A percentile compares a stretch with the other conserved stretches of the same genome.
Evolutionary conservation across 441 rosid genomes (phyloP).

Genomic region (Oxalis stricta): DNA sequence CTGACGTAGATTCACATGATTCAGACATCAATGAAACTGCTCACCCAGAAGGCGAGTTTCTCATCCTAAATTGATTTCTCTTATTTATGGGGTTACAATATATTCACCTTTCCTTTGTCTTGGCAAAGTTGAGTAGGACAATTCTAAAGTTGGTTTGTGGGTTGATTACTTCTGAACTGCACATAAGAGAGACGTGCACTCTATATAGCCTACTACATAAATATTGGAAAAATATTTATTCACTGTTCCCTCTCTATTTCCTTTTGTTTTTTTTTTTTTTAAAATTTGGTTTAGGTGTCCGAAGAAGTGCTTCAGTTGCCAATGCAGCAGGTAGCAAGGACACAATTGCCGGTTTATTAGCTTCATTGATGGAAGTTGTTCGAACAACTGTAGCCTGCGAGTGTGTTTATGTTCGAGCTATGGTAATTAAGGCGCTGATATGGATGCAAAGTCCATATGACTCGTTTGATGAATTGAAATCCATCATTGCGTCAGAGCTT

Average conservation of each 20-base stretch:
- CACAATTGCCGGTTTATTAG: slow-evolving; percentile 81
- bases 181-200: too few species aligned
- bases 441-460: slow-evolving; percentile 99
- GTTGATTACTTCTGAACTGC: too few species aligned
- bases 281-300: slow-evolving; percentile 33
- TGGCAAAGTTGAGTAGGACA: too few species aligned
- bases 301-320: slow-evolving; percentile 54
- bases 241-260: not conserved
- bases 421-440: slow-evolving; percentile 98
- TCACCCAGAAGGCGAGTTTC: slow-evolving; percentile 58
- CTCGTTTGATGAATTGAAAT: slow-evolving; percentile 88
- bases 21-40: slow-evolving; percentile 70
- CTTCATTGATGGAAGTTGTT: slow-evolving; percentile 97
- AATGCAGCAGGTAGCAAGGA: slow-evolving; percentile 71
- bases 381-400: slow-evolving; percentile 99
- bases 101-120: too few species aligned
- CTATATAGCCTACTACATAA: too few species aligned
- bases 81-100: not conserved
- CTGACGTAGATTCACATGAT: slow-evolving; percentile 56
- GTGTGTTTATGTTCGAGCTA: slow-evolving; percentile 95
- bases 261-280: not conserved
- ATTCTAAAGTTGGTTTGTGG: too few species aligned
- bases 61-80: not conserved
- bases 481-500: slow-evolving; percentile 97
- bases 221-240: too few species aligned